Evolutionary conservation across 1,284 basidiomycete species (phyloP), one percentile per base, ranked within the genome.

Genomic region (Entoloma clypeatum): DNA sequence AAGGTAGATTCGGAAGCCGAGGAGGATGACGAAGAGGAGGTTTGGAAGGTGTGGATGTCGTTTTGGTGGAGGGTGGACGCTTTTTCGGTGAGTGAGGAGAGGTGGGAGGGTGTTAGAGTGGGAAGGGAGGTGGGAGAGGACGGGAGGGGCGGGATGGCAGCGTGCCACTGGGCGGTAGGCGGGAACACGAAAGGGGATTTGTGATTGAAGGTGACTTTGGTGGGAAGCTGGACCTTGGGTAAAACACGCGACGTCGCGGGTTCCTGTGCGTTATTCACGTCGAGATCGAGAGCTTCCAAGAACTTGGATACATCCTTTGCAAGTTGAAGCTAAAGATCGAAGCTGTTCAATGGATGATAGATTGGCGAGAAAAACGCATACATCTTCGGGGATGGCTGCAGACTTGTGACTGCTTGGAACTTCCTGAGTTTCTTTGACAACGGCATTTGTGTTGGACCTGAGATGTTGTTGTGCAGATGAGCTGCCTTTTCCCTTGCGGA

Each of bases 1-100:
- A 97, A 97, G 4, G 71, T 73, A 6, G 77, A 74, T 60, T 96
- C 92, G 0, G 89, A 80, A 1, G 80, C 59, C 1, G 66, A 65
- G 3, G 67, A 62, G 29, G 60, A 59, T 9, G 63, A 59, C 11
- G 54, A 53, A 1, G 67, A 65, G 0, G 65, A 63, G 3, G 62
- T 56, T 29, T 72, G 67, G 57, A 77, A 81, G 1, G 66, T 59
- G 3, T 58, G 54, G 1, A 73, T 65, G 28, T 83, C 81, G 0
- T 64, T 53, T 2, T 68, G 59, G 48, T 85, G 77, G 1, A 86
- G 64, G 3, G 60, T 47, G 0, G 71, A 57, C 0, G 80, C 83
- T 33, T 70, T 75, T 7, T 71, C 58, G 3, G 67, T 64, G 29
- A 81, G 62, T 9, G 66, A 54, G 2, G 71, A 47, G 7, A 82